Conservation (phyloP, 148 eudicot species). For the Limonium bicolor region DNA sequence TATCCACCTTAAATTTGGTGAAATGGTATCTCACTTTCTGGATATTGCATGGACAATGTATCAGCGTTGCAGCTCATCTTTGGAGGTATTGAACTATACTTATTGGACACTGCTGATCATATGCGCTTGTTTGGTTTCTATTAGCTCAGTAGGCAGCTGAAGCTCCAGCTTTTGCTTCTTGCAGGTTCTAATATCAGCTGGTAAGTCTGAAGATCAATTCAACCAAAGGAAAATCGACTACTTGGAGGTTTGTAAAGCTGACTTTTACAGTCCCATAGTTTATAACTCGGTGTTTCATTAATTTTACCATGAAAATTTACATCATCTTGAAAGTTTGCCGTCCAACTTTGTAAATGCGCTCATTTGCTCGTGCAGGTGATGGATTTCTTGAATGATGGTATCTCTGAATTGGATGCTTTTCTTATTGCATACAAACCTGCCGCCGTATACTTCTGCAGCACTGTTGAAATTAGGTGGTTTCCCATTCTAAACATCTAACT, state of each 20-base stretch:
- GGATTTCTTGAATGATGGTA: constrained; percentile 90
- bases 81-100: constrained; percentile 55
- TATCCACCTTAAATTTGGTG: constrained; percentile 31
- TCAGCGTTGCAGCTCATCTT: constrained; percentile 67
- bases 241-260: constrained; percentile 56
- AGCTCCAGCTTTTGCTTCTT: constrained; percentile 6
- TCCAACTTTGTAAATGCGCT: not conserved
- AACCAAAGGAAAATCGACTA: constrained; percentile 28
- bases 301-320: not conserved
- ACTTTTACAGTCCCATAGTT: too few species aligned
- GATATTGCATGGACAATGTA: constrained; percentile 73
- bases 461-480: constrained; percentile 26
- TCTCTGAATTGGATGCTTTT: constrained; percentile 70
- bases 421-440: constrained; percentile 56
- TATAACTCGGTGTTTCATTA: too few species aligned
- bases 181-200: constrained; percentile 49
- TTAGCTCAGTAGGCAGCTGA: constrained; percentile 1
- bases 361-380: constrained; percentile 40
- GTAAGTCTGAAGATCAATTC: constrained; percentile 22
- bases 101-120: not conserved
- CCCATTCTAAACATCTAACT: too few species aligned
- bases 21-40: constrained; percentile 57
- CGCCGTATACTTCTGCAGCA: constrained; percentile 55
- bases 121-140: not conserved
- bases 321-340: not conserved